Evolutionary conservation across 2,329 filamentous ascomycete species (phyloP), one percentile per base, ranked within the genome.

Genomic region (Pseudogymnoascus sp.): DNA sequence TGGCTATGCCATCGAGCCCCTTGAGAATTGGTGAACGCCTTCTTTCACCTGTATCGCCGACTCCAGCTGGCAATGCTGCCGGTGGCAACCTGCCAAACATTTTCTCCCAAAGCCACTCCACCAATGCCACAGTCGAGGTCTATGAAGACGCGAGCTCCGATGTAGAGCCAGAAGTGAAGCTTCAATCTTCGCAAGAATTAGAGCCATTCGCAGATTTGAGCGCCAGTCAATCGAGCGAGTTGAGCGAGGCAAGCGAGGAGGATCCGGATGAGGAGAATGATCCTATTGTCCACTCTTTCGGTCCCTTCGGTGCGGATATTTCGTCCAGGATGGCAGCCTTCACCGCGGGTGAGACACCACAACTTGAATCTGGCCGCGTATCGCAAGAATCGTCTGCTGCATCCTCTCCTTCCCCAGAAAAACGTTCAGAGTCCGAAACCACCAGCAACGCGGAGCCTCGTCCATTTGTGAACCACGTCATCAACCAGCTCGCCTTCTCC

Each of bases 401-500:
- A 8, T 37, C 54, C 6, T 58, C 54, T 14, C 35, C 50, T 6
- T 67, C 68, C 28, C 65, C 65, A 30, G 61, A 62, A 35, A 61
- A 47, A 18, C 62, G 68, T 62, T 66, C 67, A 16, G 65, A 60
- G 38, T 69, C 68, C 6, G 67, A 66, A 57, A 69, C 61, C 37
- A 73, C 72, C 18, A 73, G 75, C 58, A 69, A 77, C 41, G 74
- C 79, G 60, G 73, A 76, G 18, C 66, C 72, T 30, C 72, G 64
- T 36, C 74, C 66, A 65, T 75, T 94, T 65, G 82, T 83, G 68
- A 96, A 97, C 74, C 94, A 99, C 72, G 86, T 96, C 64, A 83
- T 94, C 72, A 97, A 97, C 75, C 94, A 99, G 75, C 84, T 99
- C 30, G 94, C 94, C 33, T 99, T 90, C 74, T 97, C 94, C 1